Evolutionary conservation across 495 filamentous ascomycete genomes (phyloP).

Genomic region (Pseudomonodictys pantanalensis): DNA sequence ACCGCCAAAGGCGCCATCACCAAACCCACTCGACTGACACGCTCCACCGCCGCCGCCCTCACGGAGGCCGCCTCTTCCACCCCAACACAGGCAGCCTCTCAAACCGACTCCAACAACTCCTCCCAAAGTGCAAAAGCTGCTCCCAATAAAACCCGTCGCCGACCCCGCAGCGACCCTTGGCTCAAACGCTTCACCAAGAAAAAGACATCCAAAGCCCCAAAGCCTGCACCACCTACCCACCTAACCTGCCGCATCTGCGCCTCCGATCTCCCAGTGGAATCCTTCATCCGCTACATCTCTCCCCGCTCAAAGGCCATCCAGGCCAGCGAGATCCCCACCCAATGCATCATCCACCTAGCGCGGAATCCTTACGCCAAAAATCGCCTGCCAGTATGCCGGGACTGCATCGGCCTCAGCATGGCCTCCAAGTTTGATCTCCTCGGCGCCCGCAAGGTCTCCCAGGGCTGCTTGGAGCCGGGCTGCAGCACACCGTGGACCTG

Average conservation of each 20-base stretch:
- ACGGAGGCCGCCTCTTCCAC: too few species aligned
- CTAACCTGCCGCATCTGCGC: slow-evolving; percentile 23
- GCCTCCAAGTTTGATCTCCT: neutral
- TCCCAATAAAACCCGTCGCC: neutral
- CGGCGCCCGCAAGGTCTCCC: slow-evolving; percentile 3
- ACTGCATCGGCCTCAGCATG: slow-evolving; percentile 8
- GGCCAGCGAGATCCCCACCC: neutral
- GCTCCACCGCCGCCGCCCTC: too few species aligned
- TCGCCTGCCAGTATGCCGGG: slow-evolving; percentile 8
- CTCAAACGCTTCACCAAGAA: neutral
- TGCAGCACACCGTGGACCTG: slow-evolving; percentile 10
- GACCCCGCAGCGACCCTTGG: neutral
- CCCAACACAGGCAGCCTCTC: too few species aligned
- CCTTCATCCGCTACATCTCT: slow-evolving; percentile 5
- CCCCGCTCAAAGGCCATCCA: neutral
- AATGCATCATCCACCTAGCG: slow-evolving; percentile 13
- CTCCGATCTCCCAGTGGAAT: neutral
- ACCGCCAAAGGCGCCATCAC: too few species aligned
- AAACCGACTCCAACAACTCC: too few species aligned
- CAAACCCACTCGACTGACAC: too few species aligned
- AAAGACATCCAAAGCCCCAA: neutral
- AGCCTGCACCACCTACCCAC: slow-evolving; percentile 7
- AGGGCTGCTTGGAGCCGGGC: slow-evolving; percentile 16
- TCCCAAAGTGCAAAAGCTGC: too few species aligned
- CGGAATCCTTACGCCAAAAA: slow-evolving; percentile 10